Percentiles rank a stretch among this genome's conserved stretches.
These are phyloP conservation scores for Hemisphaericaspora lyxosophila DNA, from an alignment of 1,139 yeast species.

Conservation along the genomic window DNA sequence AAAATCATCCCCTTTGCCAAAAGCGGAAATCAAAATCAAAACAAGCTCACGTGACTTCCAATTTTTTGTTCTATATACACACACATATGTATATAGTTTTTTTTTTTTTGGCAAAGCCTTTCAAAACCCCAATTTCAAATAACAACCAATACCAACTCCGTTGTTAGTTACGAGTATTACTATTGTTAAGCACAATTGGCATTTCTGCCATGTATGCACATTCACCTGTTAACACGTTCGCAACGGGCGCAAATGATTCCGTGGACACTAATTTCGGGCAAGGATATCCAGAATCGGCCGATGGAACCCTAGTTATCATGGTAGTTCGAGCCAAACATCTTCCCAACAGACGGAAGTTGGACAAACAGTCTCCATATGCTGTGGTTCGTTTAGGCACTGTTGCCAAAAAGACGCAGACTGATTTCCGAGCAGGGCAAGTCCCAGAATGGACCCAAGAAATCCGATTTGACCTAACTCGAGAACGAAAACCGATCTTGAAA, in stretches of 20 bases:
- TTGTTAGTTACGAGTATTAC: too few species aligned
- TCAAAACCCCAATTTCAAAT: too few species aligned
- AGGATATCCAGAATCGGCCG: slow-evolving; percentile 37
- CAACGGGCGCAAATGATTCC: background rate
- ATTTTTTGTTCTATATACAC: too few species aligned
- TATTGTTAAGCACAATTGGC: too few species aligned
- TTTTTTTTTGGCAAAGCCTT: too few species aligned
- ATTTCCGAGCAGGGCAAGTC: slow-evolving; percentile 85
- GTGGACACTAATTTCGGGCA: background rate
- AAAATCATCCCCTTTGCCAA: too few species aligned
- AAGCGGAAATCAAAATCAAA: too few species aligned
- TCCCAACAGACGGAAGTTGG: slow-evolving; percentile 78
- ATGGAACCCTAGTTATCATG: slow-evolving; percentile 46
- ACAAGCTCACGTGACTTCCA: too few species aligned
- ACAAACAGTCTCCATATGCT: slow-evolving; percentile 87
- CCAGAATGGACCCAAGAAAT: slow-evolving; percentile 85
- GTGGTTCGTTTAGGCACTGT: slow-evolving; percentile 77
- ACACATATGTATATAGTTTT: too few species aligned
- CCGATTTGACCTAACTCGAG: slow-evolving; percentile 63
- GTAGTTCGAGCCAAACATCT: slow-evolving; percentile 66
- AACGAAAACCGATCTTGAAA: slow-evolving; percentile 60
- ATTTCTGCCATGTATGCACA: too few species aligned
- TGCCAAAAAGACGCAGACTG: slow-evolving; percentile 72
- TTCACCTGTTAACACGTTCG: too few species aligned
- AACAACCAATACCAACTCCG: too few species aligned